Conservation (phyloP, 2,329 filamentous ascomycete genomes). For the Rachicladosporium sp. region DNA sequence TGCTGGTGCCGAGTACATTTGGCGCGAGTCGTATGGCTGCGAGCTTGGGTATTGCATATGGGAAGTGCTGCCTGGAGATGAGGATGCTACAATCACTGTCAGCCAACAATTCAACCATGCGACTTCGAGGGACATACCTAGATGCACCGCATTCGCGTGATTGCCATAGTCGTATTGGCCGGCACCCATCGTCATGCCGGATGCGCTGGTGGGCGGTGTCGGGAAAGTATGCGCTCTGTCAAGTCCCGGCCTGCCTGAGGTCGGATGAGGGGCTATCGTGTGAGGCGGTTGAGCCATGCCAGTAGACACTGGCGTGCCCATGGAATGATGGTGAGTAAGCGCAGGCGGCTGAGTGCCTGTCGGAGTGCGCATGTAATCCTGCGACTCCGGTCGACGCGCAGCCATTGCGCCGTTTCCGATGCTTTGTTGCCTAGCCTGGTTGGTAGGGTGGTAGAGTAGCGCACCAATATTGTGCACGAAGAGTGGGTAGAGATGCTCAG, state of each 20-base stretch:
- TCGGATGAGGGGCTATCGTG: slow-evolving; percentile 48
- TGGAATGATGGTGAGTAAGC: slow-evolving; percentile 57
- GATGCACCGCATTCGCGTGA: no score
- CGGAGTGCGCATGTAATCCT: slow-evolving; percentile 49
- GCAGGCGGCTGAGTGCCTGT: slow-evolving; percentile 51
- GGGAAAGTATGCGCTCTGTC: slow-evolving; percentile 88
- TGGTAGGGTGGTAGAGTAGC: slow-evolving; percentile 84
- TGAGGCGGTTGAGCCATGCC: slow-evolving; percentile 55
- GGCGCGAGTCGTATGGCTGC: slow-evolving; percentile 66
- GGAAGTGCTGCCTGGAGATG: slow-evolving; percentile 62
- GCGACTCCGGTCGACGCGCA: slow-evolving; percentile 63
- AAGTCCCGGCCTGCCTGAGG: slow-evolving; percentile 53
- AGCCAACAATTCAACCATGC: slow-evolving; percentile 9
- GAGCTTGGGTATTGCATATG: slow-evolving; percentile 69
- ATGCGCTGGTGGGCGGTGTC: slow-evolving; percentile 86
- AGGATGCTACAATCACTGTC: slow-evolving; percentile 46
- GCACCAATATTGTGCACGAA: slow-evolving; percentile 97
- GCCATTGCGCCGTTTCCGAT: slow-evolving; percentile 51
- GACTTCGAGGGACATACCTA: neutral
- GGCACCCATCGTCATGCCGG: slow-evolving; percentile 63
- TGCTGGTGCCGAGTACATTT: slow-evolving; percentile 62
- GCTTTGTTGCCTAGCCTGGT: slow-evolving; percentile 67
- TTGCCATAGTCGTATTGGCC: slow-evolving; percentile 62
- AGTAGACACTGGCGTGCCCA: slow-evolving; percentile 58
- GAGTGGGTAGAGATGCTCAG: slow-evolving; percentile 82